Evolutionary conservation across 805 yeast species (phyloP), one percentile per base, ranked within the genome.

Genomic region (Suhomyces xylopsoci): DNA sequence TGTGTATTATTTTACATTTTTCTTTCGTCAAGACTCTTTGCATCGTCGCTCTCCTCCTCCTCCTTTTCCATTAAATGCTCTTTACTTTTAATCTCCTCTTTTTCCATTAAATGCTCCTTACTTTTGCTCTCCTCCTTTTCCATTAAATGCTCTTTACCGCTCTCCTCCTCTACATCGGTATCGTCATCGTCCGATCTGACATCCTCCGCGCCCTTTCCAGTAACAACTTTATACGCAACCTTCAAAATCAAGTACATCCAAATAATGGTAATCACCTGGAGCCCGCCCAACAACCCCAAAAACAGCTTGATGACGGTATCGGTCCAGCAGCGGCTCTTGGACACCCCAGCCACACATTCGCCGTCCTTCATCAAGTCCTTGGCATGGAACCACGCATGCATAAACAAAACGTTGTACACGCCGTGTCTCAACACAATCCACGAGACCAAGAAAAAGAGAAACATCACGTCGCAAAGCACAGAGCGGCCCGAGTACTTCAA

Each of bases 111-210:
- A 20, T 47, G 14, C 17, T 17, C 43, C 8, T 20, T 20, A 20
- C 22, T 45, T 10, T 49, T 4, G 4, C 22, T 20, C 22, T 20
- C 22, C 22, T 20, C 22, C n/a, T n/a, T n/a, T n/a, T n/a, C n/a
- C n/a, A n/a, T n/a, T n/a, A n/a, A n/a, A 20, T 47, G 14, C 17
- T 17, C 43, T 17, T 20, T 20, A 20, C 22, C n/a, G n/a, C n/a
- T n/a, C n/a, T n/a, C n/a, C n/a, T 20, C 49, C 25, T 71, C 76
- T 4, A 55, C 62, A 34, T 69, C 75, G 9, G 74, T 76, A 49
- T 84, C 90, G 51, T 88, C 96, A 51, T 79, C 85, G 60, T 89
- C 96, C 64, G 93, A 85, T 69, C 97, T 82, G 30, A 87, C 85
- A 66, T 91, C 97, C 60, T 89, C 96, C 1, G 97, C 97, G 34